Conservation (phyloP, 352 stramenopile genomes). For the Phytophthora hibernalis region DNA sequence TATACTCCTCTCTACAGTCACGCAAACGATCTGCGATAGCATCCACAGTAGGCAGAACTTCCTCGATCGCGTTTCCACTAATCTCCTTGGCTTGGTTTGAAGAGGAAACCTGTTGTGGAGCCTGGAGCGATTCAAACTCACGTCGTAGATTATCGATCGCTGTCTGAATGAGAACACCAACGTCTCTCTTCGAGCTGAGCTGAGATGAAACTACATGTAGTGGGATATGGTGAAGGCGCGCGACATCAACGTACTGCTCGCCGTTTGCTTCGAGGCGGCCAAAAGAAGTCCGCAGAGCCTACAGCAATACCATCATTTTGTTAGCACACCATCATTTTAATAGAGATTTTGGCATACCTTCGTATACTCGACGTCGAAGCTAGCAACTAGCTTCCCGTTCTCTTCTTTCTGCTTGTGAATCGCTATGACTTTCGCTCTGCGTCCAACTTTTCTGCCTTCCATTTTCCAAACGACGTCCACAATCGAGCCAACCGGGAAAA, state of each 20-base stretch:
- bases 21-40: conserved; percentile 50
- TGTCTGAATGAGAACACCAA: conserved; percentile 35
- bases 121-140: conserved; percentile 27
- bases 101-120: not conserved
- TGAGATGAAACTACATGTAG: conserved; percentile 15
- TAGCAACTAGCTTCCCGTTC: conserved; percentile 27
- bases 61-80: not conserved
- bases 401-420: conserved; percentile 33
- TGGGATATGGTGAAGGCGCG: conserved; percentile 22
- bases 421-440: conserved; percentile 39
- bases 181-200: conserved; percentile 21
- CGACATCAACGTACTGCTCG: conserved; percentile 22
- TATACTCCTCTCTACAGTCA: conserved; percentile 31
- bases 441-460: conserved; percentile 28
- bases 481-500: conserved; percentile 52
- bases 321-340: not conserved
- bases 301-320: not conserved
- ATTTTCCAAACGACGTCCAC: conserved; percentile 42
- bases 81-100: not conserved
- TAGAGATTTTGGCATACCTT: conserved; percentile 25
- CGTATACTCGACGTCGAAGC: conserved; percentile 59
- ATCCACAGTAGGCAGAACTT: conserved; percentile 33
- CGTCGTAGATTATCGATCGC: conserved; percentile 42
- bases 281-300: conserved; percentile 30
- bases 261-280: conserved; percentile 15